Evolutionary conservation across 2,329 filamentous ascomycete genomes (phyloP).

Genomic region (Alternaria atra): DNA sequence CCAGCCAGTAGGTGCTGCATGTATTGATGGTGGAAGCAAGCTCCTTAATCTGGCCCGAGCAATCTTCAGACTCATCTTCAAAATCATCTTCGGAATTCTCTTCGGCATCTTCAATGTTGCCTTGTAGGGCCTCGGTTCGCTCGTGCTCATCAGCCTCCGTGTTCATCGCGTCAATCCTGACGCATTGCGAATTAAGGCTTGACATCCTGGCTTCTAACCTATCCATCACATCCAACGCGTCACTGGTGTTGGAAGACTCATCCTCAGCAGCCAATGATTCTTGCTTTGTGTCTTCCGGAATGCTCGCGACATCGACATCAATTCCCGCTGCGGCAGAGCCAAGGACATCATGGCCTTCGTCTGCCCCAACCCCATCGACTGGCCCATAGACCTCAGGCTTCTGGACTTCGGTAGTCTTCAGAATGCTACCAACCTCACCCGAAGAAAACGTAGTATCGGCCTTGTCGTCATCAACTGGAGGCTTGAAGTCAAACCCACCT

Average conservation of each 20-base stretch:
- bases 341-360: not conserved
- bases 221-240: not conserved
- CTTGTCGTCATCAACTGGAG: not conserved
- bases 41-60: not conserved
- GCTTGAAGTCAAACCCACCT: not conserved
- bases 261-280: not conserved
- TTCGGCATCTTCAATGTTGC: not conserved
- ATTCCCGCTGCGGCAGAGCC: not conserved
- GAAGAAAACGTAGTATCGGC: not conserved
- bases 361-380: not conserved
- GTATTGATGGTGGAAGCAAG: not conserved
- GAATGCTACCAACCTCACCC: no score
- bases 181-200: not conserved
- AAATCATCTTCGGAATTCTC: not conserved
- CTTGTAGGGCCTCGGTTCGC: not conserved
- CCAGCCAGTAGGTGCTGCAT: not conserved
- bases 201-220: not conserved
- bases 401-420: not conserved
- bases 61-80: not conserved
- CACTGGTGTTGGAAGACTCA: not conserved
- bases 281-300: not conserved
- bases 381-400: not conserved
- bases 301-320: not conserved
- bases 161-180: not conserved
- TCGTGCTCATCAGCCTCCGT: not conserved